These are phyloP conservation scores for Warburgia ugandensis DNA, from an alignment of 164 flowering plant genomes.

Conservation along the genomic window DNA sequence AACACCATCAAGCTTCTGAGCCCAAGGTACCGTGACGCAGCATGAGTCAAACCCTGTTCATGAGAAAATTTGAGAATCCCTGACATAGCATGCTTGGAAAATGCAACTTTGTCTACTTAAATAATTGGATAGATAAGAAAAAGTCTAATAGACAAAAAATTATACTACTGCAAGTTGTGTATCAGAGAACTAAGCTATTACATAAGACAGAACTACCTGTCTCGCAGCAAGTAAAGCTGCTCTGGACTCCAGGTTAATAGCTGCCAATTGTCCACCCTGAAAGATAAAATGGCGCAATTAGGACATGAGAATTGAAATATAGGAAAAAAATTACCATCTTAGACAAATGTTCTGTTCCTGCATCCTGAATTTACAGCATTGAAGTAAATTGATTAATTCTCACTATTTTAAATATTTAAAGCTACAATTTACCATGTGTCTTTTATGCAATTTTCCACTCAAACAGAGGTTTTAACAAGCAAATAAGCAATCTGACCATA, in stretches of 20 bases:
- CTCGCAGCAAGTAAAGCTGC: conserved; percentile 72
- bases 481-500: not conserved
- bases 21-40: conserved; percentile 77
- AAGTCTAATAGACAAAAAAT: not conserved
- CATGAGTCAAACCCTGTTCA: conserved; percentile 70
- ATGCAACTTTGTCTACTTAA: not conserved
- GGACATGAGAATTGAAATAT: not conserved
- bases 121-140: not conserved
- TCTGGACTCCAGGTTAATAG: conserved; percentile 60
- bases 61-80: not conserved
- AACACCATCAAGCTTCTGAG: conserved; percentile 62
- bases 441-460: not conserved
- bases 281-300: conserved; percentile 5
- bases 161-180: not conserved
- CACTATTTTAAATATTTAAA: not conserved
- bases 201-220: conserved; percentile 32
- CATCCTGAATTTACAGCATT: not conserved
- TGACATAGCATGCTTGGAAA: not conserved
- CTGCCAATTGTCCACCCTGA: conserved; percentile 85
- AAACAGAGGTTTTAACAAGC: not conserved
- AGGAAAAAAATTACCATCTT: not conserved
- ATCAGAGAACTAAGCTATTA: not conserved
- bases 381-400: not conserved
- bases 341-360: not conserved
- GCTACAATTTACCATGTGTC: not conserved